Evolutionary conservation across 23 red algal species (phyloP).

Genomic region (Pyropia haitanensis): DNA sequence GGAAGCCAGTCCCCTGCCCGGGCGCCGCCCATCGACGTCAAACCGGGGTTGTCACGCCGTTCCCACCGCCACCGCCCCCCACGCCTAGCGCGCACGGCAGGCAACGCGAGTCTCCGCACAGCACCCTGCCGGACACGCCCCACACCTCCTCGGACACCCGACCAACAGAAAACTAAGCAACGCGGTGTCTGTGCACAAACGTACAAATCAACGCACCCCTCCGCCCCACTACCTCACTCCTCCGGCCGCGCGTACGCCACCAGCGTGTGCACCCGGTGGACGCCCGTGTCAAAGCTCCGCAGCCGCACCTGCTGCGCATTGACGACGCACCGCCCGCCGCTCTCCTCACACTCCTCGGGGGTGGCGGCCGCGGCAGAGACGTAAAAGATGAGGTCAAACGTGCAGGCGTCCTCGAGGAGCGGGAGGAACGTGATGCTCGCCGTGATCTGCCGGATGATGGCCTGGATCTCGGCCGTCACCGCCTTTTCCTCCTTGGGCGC

Average conservation of each 20-base stretch:
- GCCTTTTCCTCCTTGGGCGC: constrained; percentile 13
- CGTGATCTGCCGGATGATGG: constrained; percentile 84
- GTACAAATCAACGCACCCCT: too few species aligned
- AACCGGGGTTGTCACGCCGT: too few species aligned
- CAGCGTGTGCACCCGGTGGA: constrained; percentile 77
- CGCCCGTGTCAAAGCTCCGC: constrained; percentile 73
- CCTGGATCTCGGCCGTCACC: constrained; percentile 80
- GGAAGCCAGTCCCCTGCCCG: too few species aligned
- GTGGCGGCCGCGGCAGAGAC: constrained; percentile 40
- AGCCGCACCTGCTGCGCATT: constrained; percentile 65
- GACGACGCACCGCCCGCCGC: constrained; percentile 44
- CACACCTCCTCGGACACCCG: too few species aligned
- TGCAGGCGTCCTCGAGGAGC: constrained; percentile 81
- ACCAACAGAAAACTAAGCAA: too few species aligned
- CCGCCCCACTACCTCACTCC: not conserved
- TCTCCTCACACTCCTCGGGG: constrained; percentile 78
- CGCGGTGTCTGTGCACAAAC: too few species aligned
- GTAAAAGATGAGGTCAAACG: constrained; percentile 93
- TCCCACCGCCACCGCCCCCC: too few species aligned
- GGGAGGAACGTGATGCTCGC: constrained; percentile 85
- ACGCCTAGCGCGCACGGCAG: too few species aligned
- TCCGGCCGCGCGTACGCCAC: constrained; percentile 74
- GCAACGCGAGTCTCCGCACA: too few species aligned
- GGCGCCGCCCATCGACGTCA: too few species aligned
- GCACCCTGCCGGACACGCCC: too few species aligned